Base-by-base conservation (phyloP, 352 stramenopile genomes). In the Globisporangium megalacanthum region DNA sequence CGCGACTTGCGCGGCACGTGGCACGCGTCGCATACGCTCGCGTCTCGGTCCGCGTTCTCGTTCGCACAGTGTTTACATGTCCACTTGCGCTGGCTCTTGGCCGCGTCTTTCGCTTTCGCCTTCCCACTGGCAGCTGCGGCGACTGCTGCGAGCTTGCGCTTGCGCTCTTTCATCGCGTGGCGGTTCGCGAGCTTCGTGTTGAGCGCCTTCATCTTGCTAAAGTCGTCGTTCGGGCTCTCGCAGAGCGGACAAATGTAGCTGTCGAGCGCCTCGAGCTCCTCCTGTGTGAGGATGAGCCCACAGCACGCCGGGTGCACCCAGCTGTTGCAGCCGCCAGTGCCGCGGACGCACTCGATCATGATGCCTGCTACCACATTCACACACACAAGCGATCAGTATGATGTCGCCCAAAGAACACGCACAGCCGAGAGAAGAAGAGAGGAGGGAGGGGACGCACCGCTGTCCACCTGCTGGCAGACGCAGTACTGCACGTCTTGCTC, bases 301-400 rank as follows among this genome's bases (percentile, higher is more conserved):
- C 87, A 96, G 62, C 89, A 97, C 54, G 61, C 64, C 37, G 88
- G 89, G 54, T 97, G 89, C 37, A 96, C 91, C 86, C 86, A 97
- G 56, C 89, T 87, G 49, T 96, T 92, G 68, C 89, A 97, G 60
- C 89, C 89, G 53, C 84, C 88, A 19, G 73, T 82, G 62, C 88
- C 88, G 61, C 88, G 85, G 59, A 91, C 96, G 72, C 89, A 97
- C 75, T 96, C 86, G 70, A 97, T 95, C 89, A 97, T 97, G 71
- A 96, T 93, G 33, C 86, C 81, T 56, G 77, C 73, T 67, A 36
- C 22, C n/a, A 42, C 6, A 22, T 5, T 17, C 17, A 20, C 11
- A 58, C 41, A 61, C 48, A 37, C 35, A n/a, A 29, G 45, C 1
- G 49, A 22, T 56, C 31, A 56, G 45, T 42, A n/a, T 11, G 44